Percentiles rank a stretch among this genome's conserved stretches.
These are phyloP conservation scores for Sisymbrium altissimum DNA, from an alignment of 345 rosid species.

Conservation along the genomic window DNA sequence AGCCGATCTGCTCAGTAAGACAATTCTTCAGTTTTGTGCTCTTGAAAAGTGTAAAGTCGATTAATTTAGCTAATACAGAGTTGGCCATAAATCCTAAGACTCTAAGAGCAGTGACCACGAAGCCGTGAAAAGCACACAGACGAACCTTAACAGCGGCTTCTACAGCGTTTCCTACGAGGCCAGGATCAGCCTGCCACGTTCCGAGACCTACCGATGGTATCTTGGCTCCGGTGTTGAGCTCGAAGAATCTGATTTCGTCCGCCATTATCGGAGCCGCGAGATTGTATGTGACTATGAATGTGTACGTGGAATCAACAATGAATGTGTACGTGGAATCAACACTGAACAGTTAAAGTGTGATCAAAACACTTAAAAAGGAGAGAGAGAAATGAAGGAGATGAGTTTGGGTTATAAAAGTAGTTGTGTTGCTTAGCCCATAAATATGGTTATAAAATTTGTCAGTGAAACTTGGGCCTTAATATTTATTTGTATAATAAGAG, in stretches of 20 bases:
- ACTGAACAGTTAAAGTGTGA: not conserved
- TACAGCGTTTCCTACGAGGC: slow-evolving; percentile 54
- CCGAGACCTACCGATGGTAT: slow-evolving; percentile 57
- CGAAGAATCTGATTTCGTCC: slow-evolving; percentile 27
- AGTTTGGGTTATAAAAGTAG: not conserved
- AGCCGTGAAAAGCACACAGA: not conserved
- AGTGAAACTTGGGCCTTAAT: not conserved
- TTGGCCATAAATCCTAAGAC: not conserved
- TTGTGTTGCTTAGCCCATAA: not conserved
- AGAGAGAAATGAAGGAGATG: not conserved
- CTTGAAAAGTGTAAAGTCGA: not conserved
- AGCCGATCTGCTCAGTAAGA: slow-evolving; percentile 53
- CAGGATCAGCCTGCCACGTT: slow-evolving; percentile 61
- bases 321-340: not conserved
- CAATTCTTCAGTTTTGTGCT: not conserved
- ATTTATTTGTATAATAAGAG: too few species aligned
- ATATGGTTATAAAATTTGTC: not conserved
- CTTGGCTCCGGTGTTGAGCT: slow-evolving; percentile 55
- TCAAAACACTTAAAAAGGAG: too few species aligned
- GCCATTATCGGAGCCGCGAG: slow-evolving; percentile 30
- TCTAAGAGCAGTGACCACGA: not conserved
- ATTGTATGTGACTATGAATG: not conserved
- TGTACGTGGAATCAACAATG: not conserved
- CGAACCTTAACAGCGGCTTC: slow-evolving; percentile 35
- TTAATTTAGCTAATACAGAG: not conserved